Evolutionary conservation across 371 early-diverging fungal genomes (phyloP).

Genomic region (Haplosporangium sp.): DNA sequence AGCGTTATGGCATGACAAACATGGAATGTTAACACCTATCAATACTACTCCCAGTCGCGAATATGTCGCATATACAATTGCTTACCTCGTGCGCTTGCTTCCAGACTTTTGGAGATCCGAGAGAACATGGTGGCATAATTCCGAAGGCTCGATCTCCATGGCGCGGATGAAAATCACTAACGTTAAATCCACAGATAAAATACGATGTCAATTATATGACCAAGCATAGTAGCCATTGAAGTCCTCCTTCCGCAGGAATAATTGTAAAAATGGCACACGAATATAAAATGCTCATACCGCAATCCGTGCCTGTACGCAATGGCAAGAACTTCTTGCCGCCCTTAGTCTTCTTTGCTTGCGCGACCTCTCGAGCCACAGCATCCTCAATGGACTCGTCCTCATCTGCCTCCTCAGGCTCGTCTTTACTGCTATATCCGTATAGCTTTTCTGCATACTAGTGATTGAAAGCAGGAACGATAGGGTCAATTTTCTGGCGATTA

Average conservation of each 20-base stretch:
- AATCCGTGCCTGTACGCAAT: constrained; percentile 69
- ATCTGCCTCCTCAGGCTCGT: constrained; percentile 44
- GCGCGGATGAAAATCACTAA: constrained; percentile 66
- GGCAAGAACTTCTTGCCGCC: constrained; percentile 62
- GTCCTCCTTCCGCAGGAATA: no score
- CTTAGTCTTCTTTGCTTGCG: constrained; percentile 62
- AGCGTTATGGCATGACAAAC: neutral
- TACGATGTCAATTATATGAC: neutral
- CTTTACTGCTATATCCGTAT: constrained; percentile 56
- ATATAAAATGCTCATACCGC: constrained; percentile 56
- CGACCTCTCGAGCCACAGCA: constrained; percentile 75
- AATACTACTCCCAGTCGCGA: no score
- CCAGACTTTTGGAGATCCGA: constrained; percentile 67
- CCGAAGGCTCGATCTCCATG: constrained; percentile 67
- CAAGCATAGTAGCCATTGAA: no score
- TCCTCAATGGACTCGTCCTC: constrained; percentile 70
- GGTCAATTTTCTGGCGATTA: no score
- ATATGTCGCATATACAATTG: no score
- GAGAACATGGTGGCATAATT: constrained; percentile 70
- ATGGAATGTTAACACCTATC: neutral
- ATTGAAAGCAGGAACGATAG: no score
- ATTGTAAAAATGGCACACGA: neutral
- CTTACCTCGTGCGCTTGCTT: constrained; percentile 67
- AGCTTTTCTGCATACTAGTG: constrained; percentile 64
- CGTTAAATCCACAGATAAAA: neutral